These are phyloP conservation scores for Lenwebbia sp. DNA, from an alignment of 345 rosid genomes.

Conservation along the genomic window DNA sequence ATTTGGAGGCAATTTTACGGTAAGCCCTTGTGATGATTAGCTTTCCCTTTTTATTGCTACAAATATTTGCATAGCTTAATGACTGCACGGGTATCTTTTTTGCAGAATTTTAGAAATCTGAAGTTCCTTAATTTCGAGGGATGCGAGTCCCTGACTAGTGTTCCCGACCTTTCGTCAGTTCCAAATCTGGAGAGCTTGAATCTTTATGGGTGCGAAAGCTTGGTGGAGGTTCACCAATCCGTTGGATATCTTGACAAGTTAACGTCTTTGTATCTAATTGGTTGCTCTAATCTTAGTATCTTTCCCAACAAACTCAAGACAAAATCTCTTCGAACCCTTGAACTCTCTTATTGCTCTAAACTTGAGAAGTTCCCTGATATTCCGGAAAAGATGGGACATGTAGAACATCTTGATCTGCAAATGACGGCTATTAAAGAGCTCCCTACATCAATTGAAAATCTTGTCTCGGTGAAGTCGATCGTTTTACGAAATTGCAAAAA, in stretches of 20 bases:
- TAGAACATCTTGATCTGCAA: rapidly evolving
- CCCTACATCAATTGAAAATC: background rate
- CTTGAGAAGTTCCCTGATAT: background rate
- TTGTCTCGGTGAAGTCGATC: background rate
- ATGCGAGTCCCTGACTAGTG: background rate
- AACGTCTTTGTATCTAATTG: background rate
- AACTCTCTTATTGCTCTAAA: background rate
- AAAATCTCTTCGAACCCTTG: background rate
- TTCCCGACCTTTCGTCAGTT: background rate
- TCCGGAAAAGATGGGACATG: background rate
- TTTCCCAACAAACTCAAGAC: background rate
- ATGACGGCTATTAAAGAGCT: background rate
- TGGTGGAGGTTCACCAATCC: background rate
- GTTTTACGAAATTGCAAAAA: rapidly evolving
- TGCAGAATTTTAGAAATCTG: background rate
- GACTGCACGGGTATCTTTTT: background rate
- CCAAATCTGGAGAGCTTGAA: background rate
- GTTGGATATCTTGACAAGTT: background rate
- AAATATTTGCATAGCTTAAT: background rate
- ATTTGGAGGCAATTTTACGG: background rate
- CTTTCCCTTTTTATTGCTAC: background rate
- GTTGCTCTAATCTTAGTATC: background rate
- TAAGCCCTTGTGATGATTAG: background rate
- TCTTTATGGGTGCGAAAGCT: background rate
- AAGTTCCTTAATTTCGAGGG: background rate